These are phyloP conservation scores for Lodderomyces elongisporus DNA, from an alignment of 1,139 yeast genomes.

Conservation along the genomic window DNA sequence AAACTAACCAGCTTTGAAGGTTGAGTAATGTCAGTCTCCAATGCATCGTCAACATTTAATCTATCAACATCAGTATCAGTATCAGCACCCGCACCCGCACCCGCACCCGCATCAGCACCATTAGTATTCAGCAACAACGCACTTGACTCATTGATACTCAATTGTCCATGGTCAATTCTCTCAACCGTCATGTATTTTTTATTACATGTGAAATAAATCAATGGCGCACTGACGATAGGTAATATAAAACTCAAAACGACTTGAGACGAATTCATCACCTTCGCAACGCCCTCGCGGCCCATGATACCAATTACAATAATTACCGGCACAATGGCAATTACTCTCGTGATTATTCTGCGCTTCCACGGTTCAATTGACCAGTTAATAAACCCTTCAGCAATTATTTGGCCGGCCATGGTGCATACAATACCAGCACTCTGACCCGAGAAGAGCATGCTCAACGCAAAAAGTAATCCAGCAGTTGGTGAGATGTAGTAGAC, in stretches of 20 bases:
- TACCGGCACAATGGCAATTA: conserved; percentile 71
- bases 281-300: conserved; percentile 67
- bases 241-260: conserved; percentile 64
- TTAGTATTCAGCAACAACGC: conserved; percentile 7
- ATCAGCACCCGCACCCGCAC: no score
- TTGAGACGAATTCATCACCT: conserved; percentile 69
- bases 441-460: conserved; percentile 71
- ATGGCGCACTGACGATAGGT: conserved; percentile 73
- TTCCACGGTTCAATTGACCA: conserved; percentile 68
- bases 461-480: conserved; percentile 69
- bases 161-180: conserved; percentile 20
- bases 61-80: no score
- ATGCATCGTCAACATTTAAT: no score
- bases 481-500: conserved; percentile 57
- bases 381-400: conserved; percentile 72
- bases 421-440: conserved; percentile 81
- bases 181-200: conserved; percentile 55
- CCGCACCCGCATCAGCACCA: neutral
- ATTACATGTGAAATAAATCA: conserved; percentile 63
- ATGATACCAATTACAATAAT: conserved; percentile 55
- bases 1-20: conserved; percentile 35
- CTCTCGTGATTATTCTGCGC: conserved; percentile 67
- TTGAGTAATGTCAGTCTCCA: no score
- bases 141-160: conserved; percentile 11
- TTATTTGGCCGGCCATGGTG: conserved; percentile 77